Evolutionary conservation across 495 filamentous ascomycete species (phyloP), one percentile per base, ranked within the genome.

Genomic region (Penicillium chermesinum): DNA sequence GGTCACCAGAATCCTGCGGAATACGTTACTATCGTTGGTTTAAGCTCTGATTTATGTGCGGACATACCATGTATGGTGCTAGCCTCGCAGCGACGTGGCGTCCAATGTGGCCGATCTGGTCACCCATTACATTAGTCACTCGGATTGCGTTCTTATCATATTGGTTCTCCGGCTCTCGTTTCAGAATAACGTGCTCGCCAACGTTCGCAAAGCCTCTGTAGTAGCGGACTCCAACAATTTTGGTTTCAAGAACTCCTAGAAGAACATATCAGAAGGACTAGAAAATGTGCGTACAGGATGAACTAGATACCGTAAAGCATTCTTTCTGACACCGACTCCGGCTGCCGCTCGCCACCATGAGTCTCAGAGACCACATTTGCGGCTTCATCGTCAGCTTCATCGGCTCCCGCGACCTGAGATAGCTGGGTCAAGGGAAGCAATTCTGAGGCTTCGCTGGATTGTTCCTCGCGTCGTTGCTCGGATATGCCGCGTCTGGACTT

Each of bases 71-170:
- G 55, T 88, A 90, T 1, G 74, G 77, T 0, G 88, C 85, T 18
- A 96, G 70, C 61, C 87, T 90, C 10, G 70, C 65, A 1, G 84
- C 88, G 20, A 88, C 59, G 0, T 45, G 60, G 12, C 79, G 68
- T 2, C 87, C 84, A 34, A 96, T 76, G 63, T 95, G 88, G 2
- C 91, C 91, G 48, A 95, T 86, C 55, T 95, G 89, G 2, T 48
- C 61, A 16, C 83, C 76, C 64, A 85, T 78, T n/a, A 89, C 86
- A 65, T 94, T 95, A 50, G 85, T 72, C 2, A 93, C 78, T 5
- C 81, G 80, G 41, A 96, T 87, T 2, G 89, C 89, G 70, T 94
- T 94, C 2, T 59, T 48, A 55, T 93, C 88, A 55, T 87, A 90
- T 44, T 69, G 54, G 52, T 96, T 96, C 10, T 57, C 46, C 2